phyloP scores from a whole-genome alignment of 306 rosid genomes.

The Dryas alaskensis region DNA sequence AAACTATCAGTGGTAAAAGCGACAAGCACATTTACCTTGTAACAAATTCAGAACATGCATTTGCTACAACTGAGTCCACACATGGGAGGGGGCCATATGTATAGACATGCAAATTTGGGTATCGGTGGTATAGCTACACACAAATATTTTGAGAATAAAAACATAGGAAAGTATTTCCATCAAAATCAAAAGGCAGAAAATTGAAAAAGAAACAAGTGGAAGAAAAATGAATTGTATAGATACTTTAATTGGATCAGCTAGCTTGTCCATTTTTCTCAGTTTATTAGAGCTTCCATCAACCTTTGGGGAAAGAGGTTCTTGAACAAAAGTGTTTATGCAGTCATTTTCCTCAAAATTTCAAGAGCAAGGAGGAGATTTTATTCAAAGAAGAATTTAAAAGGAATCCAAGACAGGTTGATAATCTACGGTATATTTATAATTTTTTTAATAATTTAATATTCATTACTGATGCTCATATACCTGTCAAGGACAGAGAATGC shows the following conservation, averaged over 20 bases:
- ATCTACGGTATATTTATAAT: neutral
- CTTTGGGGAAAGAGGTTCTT: neutral
- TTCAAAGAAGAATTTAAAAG: neutral
- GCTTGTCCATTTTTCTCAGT: neutral
- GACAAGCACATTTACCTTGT: slow-evolving; percentile 56
- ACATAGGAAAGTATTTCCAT: slow-evolving; percentile 2
- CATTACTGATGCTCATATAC: neutral
- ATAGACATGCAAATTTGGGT: slow-evolving; percentile 76
- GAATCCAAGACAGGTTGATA: neutral
- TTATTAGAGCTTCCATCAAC: slow-evolving; percentile 10
- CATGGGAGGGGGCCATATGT: slow-evolving; percentile 94
- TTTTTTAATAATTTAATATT: neutral
- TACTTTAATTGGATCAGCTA: neutral
- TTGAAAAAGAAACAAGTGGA: neutral
- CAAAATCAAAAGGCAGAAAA: slow-evolving; percentile 5
- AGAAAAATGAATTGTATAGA: neutral
- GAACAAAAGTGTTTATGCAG: neutral
- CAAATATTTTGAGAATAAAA: slow-evolving; percentile 26
- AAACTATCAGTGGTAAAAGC: slow-evolving; percentile 1
- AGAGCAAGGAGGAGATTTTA: neutral
- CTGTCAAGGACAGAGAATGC: neutral
- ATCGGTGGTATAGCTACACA: slow-evolving; percentile 60
- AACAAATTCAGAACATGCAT: slow-evolving; percentile 75
- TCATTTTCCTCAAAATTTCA: neutral
- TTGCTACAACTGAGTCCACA: slow-evolving; percentile 72